phyloP scores from a whole-genome alignment of 2,329 filamentous ascomycete genomes.

The Clonostachys chloroleuca region DNA sequence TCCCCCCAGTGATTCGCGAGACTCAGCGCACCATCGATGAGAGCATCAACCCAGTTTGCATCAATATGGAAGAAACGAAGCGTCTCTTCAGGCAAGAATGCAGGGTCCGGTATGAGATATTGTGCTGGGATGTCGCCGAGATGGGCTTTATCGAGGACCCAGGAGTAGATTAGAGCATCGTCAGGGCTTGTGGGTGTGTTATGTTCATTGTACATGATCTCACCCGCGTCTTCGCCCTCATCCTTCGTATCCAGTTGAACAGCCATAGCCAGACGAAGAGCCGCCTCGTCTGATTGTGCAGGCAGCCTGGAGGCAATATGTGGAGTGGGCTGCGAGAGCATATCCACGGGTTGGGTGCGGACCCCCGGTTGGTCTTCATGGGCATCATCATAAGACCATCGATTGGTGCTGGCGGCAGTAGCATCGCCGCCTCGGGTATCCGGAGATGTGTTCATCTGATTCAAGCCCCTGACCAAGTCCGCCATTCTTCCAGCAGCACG shows the following conservation, averaged over 20 bases:
- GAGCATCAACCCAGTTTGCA: constrained; percentile 24
- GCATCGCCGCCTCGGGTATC: background rate
- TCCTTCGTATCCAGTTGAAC: too few species aligned
- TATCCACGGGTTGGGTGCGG: too few species aligned
- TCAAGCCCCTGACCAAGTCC: background rate
- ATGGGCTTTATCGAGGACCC: background rate
- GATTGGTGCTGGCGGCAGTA: background rate
- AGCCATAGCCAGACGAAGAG: too few species aligned
- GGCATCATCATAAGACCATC: background rate
- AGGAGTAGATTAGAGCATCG: background rate
- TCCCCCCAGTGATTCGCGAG: constrained; percentile 22
- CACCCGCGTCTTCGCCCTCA: too few species aligned
- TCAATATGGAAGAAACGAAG: constrained; percentile 33
- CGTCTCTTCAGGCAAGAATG: constrained; percentile 11
- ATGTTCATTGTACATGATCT: too few species aligned
- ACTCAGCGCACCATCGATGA: constrained; percentile 33
- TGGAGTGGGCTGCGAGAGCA: too few species aligned
- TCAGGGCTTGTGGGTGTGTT: background rate
- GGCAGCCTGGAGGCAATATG: too few species aligned
- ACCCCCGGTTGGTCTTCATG: background rate
- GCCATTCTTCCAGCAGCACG: background rate
- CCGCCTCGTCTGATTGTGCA: too few species aligned
- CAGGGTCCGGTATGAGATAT: background rate
- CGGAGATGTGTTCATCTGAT: background rate
- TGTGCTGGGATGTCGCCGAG: background rate